phyloP scores from a whole-genome alignment of 2,329 filamentous ascomycete genomes.

The Bipolaris oryzae region DNA sequence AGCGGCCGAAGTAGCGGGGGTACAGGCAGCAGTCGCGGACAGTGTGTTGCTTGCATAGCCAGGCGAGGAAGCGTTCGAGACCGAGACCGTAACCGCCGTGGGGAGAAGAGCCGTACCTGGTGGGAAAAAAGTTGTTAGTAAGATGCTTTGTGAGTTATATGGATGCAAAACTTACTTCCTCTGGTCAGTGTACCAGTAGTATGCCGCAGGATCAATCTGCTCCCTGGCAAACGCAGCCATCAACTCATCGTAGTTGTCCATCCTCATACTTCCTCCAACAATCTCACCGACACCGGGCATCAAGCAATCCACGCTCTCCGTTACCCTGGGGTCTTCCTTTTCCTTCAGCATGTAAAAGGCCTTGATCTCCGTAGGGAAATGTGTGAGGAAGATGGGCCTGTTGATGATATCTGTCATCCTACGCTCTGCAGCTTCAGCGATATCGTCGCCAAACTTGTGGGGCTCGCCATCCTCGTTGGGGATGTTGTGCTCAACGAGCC shows the following conservation, averaged over 20 bases:
- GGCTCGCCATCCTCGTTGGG: slow-evolving; percentile 89
- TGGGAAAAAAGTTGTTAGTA: slow-evolving; percentile 23
- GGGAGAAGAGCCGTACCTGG: slow-evolving; percentile 84
- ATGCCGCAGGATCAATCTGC: slow-evolving; percentile 80
- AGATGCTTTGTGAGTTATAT: not conserved
- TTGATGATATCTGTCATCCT: slow-evolving; percentile 97
- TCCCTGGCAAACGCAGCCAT: slow-evolving; percentile 87
- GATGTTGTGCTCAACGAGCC: slow-evolving; percentile 89
- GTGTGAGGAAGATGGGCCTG: slow-evolving; percentile 91
- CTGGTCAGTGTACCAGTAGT: slow-evolving; percentile 99
- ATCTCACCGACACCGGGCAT: slow-evolving; percentile 98
- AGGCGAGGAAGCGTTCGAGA: slow-evolving; percentile 78
- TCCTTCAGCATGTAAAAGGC: slow-evolving; percentile 99
- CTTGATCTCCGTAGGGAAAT: slow-evolving; percentile 98
- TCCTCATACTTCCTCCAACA: slow-evolving; percentile 95
- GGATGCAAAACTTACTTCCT: slow-evolving; percentile 71
- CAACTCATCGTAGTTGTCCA: slow-evolving; percentile 83
- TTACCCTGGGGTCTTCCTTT: slow-evolving; percentile 76
- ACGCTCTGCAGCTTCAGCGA: slow-evolving; percentile 95
- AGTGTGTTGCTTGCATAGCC: slow-evolving; percentile 70
- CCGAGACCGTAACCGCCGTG: slow-evolving; percentile 95
- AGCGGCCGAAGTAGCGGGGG: slow-evolving; percentile 79
- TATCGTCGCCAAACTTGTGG: slow-evolving; percentile 94
- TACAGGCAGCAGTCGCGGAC: slow-evolving; percentile 75
- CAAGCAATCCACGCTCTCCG: slow-evolving; percentile 84